Conservation (phyloP, 108 stramenopile species). For the Hondaea fermentalgiana region DNA sequence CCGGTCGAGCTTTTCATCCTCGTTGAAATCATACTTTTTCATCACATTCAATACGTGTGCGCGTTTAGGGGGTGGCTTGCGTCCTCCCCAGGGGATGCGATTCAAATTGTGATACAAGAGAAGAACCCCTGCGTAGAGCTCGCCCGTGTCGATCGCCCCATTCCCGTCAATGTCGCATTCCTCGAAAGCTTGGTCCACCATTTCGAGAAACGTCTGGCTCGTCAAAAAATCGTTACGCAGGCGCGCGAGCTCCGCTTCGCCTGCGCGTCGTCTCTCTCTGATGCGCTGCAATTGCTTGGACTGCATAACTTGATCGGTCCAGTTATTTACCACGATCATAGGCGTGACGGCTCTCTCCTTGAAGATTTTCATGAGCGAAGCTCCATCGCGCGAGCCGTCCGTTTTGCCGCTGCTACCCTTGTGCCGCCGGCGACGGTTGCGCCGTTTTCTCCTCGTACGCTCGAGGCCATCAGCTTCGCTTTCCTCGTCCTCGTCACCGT, state of each 20-base stretch:
- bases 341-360: no score
- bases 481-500: conserved; percentile 31
- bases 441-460: conserved; percentile 77
- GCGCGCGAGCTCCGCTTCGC: neutral
- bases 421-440: conserved; percentile 73
- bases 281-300: neutral
- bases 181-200: neutral
- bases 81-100: neutral
- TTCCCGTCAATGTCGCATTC: neutral
- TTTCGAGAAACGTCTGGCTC: neutral
- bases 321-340: neutral
- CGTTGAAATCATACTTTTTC: neutral
- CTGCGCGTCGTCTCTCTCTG: neutral
- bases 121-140: neutral
- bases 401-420: conserved; percentile 88
- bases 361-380: conserved; percentile 17
- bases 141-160: neutral
- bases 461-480: conserved; percentile 80
- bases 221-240: neutral
- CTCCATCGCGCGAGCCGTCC: conserved; percentile 89
- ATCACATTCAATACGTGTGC: neutral
- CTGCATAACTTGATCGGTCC: neutral
- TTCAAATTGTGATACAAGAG: neutral
- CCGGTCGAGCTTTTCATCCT: neutral
- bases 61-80: neutral